Evolutionary conservation across 2,329 filamentous ascomycete species (phyloP).

Genomic region (Colletotrichum echinochloae): DNA sequence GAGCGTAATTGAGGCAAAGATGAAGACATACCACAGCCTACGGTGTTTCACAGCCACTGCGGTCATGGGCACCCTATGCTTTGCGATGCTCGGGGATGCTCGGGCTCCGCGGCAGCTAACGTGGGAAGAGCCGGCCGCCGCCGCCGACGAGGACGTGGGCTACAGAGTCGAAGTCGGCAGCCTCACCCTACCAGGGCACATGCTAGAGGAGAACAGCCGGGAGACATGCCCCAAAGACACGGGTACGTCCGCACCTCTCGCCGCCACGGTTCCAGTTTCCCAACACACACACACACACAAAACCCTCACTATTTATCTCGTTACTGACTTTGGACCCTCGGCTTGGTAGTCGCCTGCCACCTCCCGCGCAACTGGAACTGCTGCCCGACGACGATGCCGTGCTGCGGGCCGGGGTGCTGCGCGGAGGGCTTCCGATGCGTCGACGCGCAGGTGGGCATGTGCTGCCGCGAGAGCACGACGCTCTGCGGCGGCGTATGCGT

Average conservation of each 20-base stretch:
- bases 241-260: not conserved
- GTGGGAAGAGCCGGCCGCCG: not conserved
- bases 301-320: too few species aligned
- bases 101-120: not conserved
- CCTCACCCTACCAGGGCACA: not conserved
- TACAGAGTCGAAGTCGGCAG: slow-evolving; percentile 4
- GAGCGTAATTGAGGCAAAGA: not conserved
- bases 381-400: slow-evolving; percentile 11
- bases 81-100: not conserved
- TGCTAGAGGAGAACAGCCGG: not conserved
- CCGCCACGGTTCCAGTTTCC: not conserved
- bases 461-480: slow-evolving; percentile 20
- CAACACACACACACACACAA: not conserved
- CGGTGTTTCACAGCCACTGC: not conserved
- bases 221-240: slow-evolving; percentile 23
- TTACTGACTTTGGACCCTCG: too few species aligned
- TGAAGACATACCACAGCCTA: not conserved
- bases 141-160: not conserved
- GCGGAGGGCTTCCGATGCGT: slow-evolving; percentile 19
- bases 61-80: not conserved
- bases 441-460: slow-evolving; percentile 24
- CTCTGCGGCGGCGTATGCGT: slow-evolving; percentile 27
- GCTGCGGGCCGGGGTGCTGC: slow-evolving; percentile 37
- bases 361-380: slow-evolving; percentile 39
- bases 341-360: slow-evolving; percentile 34